A percentile compares a stretch with the other conserved stretches of the same genome.
Conservation (phyloP, 768 basidiomycete species). For the Gymnopilus junonius region DNA sequence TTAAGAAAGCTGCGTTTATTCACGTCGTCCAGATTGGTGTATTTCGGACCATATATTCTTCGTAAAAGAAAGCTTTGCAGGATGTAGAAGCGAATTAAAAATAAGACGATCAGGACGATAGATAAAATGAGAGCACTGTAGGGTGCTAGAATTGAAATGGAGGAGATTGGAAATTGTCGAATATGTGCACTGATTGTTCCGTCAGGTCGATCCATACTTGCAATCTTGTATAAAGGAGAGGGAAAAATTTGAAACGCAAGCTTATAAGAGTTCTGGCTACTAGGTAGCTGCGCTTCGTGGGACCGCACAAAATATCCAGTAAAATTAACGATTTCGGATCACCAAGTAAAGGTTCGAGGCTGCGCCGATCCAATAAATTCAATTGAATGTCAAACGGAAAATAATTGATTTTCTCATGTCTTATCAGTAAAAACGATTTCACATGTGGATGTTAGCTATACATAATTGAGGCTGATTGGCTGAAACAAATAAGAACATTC, state of each 20-base stretch:
- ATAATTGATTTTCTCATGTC: background rate
- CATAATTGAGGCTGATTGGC: no score
- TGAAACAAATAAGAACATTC: no score
- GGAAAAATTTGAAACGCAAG: background rate
- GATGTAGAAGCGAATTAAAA: constrained; percentile 8
- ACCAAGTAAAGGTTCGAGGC: background rate
- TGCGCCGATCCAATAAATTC: background rate
- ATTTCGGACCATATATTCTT: background rate
- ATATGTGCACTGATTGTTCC: background rate
- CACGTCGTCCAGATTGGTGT: background rate
- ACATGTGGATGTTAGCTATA: background rate
- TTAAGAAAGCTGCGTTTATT: constrained; percentile 4
- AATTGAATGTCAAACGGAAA: background rate
- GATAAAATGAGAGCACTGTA: constrained; percentile 6
- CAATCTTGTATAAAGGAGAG: background rate
- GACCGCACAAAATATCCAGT: background rate
- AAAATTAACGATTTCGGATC: background rate
- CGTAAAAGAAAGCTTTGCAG: background rate
- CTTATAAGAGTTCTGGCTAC: background rate
- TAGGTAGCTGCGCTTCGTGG: background rate
- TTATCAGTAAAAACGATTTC: background rate
- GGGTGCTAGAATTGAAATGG: background rate
- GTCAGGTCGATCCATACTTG: background rate
- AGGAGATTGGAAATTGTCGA: background rate
- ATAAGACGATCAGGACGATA: background rate